A percentile compares a stretch with the other conserved stretches of the same genome.
Conservation (phyloP, 2,329 filamentous ascomycete genomes). For the Fulvia fulva region DNA sequence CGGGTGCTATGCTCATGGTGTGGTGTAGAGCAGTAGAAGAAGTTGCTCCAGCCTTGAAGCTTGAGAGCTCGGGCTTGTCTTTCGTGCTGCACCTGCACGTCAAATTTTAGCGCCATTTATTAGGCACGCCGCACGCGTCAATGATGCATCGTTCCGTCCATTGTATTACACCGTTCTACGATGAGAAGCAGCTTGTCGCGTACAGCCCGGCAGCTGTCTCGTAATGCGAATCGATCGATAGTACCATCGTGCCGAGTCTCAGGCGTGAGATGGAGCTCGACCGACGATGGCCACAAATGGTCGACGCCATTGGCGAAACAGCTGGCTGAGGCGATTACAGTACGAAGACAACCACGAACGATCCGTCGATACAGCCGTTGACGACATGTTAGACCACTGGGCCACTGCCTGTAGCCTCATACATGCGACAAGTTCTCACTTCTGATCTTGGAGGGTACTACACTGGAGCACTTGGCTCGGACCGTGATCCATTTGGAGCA, state of each 20-base stretch:
- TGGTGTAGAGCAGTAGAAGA: background rate
- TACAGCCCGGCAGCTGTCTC: slow-evolving; percentile 22
- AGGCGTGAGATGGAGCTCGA: slow-evolving; percentile 42
- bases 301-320: slow-evolving; percentile 89
- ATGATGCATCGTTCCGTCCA: background rate
- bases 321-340: slow-evolving; percentile 80
- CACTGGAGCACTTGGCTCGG: slow-evolving; percentile 61
- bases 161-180: background rate
- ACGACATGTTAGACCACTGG: slow-evolving; percentile 64
- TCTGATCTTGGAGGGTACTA: slow-evolving; percentile 91
- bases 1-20: background rate
- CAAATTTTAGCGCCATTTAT: background rate
- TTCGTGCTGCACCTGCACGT: background rate
- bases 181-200: slow-evolving; percentile 30
- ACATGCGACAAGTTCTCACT: slow-evolving; percentile 98
- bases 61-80: background rate
- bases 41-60: background rate
- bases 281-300: slow-evolving; percentile 55
- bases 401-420: slow-evolving; percentile 84
- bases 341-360: slow-evolving; percentile 40
- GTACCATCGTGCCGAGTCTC: slow-evolving; percentile 15
- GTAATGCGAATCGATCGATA: slow-evolving; percentile 15
- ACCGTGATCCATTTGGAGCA: slow-evolving; percentile 82
- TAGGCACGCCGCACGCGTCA: background rate
- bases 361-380: background rate